Conservation (phyloP, 139 green algal genomes). For the Pseudopediastrum boryanum region DNA sequence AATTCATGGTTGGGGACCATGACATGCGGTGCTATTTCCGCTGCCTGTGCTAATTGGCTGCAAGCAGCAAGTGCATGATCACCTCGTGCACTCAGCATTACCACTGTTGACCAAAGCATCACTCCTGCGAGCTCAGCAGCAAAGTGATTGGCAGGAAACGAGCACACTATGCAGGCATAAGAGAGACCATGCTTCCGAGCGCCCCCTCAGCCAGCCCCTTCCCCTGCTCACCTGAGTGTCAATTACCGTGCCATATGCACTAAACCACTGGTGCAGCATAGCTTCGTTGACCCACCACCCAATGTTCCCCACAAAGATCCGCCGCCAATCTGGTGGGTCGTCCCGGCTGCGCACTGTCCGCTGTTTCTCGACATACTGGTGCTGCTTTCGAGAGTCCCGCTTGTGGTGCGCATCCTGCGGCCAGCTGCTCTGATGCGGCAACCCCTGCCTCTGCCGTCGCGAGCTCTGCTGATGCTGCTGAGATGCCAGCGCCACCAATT, state of each 20-base stretch:
- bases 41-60: too few relatives aligned
- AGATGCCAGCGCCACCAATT: slow-evolving; percentile 2
- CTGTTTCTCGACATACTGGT: neutral
- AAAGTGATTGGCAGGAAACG: too few relatives aligned
- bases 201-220: too few relatives aligned
- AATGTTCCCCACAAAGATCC: slow-evolving; percentile 44
- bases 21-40: too few relatives aligned
- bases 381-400: neutral
- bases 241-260: slow-evolving; percentile 29
- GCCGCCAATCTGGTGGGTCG: slow-evolving; percentile 14
- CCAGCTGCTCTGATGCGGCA: neutral
- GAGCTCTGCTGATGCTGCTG: slow-evolving; percentile 26
- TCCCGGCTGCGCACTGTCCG: neutral
- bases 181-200: too few relatives aligned
- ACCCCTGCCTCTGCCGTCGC: slow-evolving; percentile 24
- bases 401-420: neutral
- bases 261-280: slow-evolving; percentile 33
- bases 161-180: too few relatives aligned
- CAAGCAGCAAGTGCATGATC: too few relatives aligned
- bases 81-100: too few relatives aligned
- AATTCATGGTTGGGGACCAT: too few relatives aligned
- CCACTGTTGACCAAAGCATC: too few relatives aligned
- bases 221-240: slow-evolving; percentile 28
- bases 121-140: too few relatives aligned
- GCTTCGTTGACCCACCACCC: slow-evolving; percentile 43